Evolutionary conservation across 352 stramenopile genomes (phyloP), one percentile per base, ranked within the genome.

Genomic region (Globisporangium spiculum): DNA sequence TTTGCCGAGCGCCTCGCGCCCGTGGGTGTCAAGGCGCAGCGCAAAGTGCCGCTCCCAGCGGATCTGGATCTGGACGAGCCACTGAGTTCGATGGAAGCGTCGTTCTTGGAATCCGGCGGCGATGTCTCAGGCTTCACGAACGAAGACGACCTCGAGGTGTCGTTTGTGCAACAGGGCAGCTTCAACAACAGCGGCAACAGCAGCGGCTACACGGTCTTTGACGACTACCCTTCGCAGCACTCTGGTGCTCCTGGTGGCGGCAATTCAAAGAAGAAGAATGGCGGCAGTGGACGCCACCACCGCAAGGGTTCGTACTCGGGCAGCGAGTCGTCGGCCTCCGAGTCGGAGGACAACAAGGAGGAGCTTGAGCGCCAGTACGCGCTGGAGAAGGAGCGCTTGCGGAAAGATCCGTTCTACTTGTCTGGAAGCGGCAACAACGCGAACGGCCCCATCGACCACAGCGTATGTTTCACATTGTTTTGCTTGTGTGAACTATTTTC

Each of bases 1-100:
- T 94, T 97, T 64, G 74, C 75, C 0, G 91, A 98, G 53, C 79
- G 86, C 30, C 79, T 98, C 32, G 84, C 85, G 4, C 89, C 93
- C 0, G 94, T 98, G 3, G 92, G 90, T 38, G 74, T 84, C 18
- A 98, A 98, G 71, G 96, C 96, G 7, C 94, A 98, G 77, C 79
- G 80, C 27, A 97, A 96, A 62, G 96, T 98, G 30, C 93, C 93
- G 7, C 38, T 97, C 6, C 94, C 96, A 30, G 91, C 83, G 22
- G 94, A 84, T 56, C 60, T 94, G 20, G 87, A 93, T 50, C 69
- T 93, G 66, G 82, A 94, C 22, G 68, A 71, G 63, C 74, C 85
- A 12, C 71, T 93, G 38, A 88, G 75, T 69, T 68, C 71, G 14
- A 79, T 71, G 0, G 84, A 94, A 46, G 83, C 87, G 0, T 83